A percentile compares a stretch with the other conserved stretches of the same genome.
Evolutionary conservation across 768 basidiomycete species (phyloP).

Genomic region (Boletus tomentosulus): DNA sequence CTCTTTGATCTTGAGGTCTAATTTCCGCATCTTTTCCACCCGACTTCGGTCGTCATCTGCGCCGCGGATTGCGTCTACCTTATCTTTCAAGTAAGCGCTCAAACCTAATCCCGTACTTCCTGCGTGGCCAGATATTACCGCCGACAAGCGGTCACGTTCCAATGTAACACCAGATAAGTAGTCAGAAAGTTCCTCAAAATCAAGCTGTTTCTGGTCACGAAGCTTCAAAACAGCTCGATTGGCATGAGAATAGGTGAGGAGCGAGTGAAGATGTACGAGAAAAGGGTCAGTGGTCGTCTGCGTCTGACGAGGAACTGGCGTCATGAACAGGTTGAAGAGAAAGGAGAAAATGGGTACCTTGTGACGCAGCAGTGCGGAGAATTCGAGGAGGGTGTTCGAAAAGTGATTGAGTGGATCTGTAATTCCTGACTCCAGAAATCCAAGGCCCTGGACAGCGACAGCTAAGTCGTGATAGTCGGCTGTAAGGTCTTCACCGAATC

Average conservation of each 20-base stretch:
- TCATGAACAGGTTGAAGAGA: neutral
- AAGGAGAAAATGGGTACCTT: constrained; percentile 45
- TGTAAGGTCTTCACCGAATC: constrained; percentile 89
- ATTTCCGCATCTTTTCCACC: constrained; percentile 88
- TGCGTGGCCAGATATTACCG: constrained; percentile 84
- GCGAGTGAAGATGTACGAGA: constrained; percentile 83
- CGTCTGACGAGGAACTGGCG: constrained; percentile 45
- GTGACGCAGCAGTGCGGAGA: constrained; percentile 85
- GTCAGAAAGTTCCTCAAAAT: constrained; percentile 95
- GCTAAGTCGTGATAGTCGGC: constrained; percentile 97
- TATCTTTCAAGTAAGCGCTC: constrained; percentile 86
- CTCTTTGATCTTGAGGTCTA: constrained; percentile 95
- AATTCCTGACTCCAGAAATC: constrained; percentile 97
- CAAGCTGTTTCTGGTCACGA: constrained; percentile 97
- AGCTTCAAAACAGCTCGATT: constrained; percentile 93
- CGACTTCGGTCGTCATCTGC: constrained; percentile 90
- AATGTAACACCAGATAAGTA: constrained; percentile 90
- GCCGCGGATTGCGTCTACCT: constrained; percentile 87
- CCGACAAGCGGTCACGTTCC: constrained; percentile 90
- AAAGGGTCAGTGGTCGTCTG: constrained; percentile 91
- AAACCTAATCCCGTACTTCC: constrained; percentile 81
- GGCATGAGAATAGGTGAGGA: constrained; percentile 89
- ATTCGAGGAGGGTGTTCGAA: constrained; percentile 92
- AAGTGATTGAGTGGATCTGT: constrained; percentile 97
- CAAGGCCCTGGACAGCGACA: constrained; percentile 92